A percentile compares a stretch with the other conserved stretches of the same genome.
phyloP scores from a whole-genome alignment of 2,329 filamentous ascomycete genomes.

The Calonectria hawksworthii region DNA sequence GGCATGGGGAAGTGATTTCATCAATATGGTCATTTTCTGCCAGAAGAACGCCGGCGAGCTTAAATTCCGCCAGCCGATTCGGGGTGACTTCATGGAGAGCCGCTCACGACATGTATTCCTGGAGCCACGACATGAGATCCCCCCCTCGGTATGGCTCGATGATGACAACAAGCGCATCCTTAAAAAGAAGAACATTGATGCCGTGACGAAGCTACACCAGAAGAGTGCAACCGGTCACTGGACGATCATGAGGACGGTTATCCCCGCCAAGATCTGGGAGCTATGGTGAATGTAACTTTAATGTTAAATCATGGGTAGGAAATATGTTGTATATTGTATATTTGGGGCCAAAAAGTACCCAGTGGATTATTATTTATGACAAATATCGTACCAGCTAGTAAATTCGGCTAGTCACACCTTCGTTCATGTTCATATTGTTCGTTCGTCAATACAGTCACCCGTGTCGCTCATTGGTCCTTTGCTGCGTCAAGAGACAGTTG shows the following conservation, averaged over 20 bases:
- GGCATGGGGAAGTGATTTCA: conserved; percentile 76
- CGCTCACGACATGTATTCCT: conserved; percentile 78
- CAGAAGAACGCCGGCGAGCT: conserved; percentile 71
- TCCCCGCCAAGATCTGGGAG: conserved; percentile 87
- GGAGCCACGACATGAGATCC: conserved; percentile 79
- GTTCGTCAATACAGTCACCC: neutral
- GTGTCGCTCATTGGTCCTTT: conserved; percentile 30
- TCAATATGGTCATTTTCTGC: conserved; percentile 98
- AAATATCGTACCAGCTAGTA: neutral
- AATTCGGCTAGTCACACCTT: neutral
- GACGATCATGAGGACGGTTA: conserved; percentile 88
- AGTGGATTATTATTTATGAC: neutral
- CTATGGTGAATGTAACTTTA: conserved; percentile 73
- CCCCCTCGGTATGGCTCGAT: conserved; percentile 62
- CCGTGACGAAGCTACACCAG: conserved; percentile 79
- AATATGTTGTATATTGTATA: conserved; percentile 14
- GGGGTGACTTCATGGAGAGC: conserved; percentile 80
- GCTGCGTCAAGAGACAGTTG: conserved; percentile 46
- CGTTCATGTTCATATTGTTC: too few species aligned
- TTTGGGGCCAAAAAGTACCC: neutral
- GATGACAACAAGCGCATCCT: conserved; percentile 67
- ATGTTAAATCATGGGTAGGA: neutral
- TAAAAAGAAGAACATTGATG: conserved; percentile 72
- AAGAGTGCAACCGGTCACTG: conserved; percentile 88
- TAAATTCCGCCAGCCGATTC: conserved; percentile 75